Percentiles rank a stretch among this genome's conserved stretches.
phyloP scores from a whole-genome alignment of 768 basidiomycete genomes.

The Suillus cothurnatus region DNA sequence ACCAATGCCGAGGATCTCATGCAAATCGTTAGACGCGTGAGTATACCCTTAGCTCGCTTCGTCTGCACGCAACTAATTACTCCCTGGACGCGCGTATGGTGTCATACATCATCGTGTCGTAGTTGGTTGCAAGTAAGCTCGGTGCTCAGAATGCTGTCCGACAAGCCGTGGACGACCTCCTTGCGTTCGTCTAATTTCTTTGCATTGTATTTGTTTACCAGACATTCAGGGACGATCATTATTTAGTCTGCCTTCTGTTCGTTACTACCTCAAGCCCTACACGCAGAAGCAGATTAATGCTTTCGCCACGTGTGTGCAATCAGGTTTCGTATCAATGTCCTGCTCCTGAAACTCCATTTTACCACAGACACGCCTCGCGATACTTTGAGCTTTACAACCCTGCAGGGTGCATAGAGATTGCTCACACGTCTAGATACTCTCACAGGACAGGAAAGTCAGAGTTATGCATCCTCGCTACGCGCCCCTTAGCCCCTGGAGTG shows the following conservation, averaged over 20 bases:
- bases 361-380: conserved; percentile 76
- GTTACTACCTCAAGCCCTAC: conserved; percentile 75
- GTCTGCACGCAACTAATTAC: conserved; percentile 26
- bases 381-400: conserved; percentile 89
- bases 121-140: conserved; percentile 64
- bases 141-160: conserved; percentile 60
- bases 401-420: conserved; percentile 82
- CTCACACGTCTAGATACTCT: conserved; percentile 86
- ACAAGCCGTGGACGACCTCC: conserved; percentile 76
- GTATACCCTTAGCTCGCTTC: conserved; percentile 31
- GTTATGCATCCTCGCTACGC: conserved; percentile 84
- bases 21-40: conserved; percentile 75
- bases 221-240: conserved; percentile 20
- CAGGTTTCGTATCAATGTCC: conserved; percentile 28
- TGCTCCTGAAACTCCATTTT: conserved; percentile 26
- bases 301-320: conserved; percentile 80
- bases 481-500: conserved; percentile 61
- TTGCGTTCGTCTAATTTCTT: conserved; percentile 56
- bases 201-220: conserved; percentile 22
- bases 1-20: conserved; percentile 69
- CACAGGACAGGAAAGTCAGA: conserved; percentile 89
- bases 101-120: conserved; percentile 17
- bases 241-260: conserved; percentile 69
- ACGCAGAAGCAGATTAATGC: conserved; percentile 88
- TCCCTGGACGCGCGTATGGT: conserved; percentile 25